Conservation (phyloP, 371 early-diverging fungal genomes). For the Apophysomyces sp. region DNA sequence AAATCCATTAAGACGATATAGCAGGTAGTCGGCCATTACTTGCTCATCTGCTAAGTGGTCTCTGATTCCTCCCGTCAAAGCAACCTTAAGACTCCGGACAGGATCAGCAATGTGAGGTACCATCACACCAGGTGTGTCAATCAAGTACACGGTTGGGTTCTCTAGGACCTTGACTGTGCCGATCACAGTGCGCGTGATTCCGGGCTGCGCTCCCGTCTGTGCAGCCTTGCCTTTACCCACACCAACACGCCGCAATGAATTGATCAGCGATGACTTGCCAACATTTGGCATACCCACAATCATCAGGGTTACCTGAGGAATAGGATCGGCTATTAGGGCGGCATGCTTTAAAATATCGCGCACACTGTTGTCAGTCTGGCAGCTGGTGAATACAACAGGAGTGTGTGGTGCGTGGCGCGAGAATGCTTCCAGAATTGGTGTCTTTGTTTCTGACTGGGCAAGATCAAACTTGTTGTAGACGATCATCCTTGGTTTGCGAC, state of each 20-base stretch:
- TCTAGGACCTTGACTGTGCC: conserved; percentile 84
- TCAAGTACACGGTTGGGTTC: conserved; percentile 83
- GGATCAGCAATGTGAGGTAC: conserved; percentile 82
- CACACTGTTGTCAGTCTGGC: conserved; percentile 61
- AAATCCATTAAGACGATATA: conserved; percentile 76
- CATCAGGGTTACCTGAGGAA: conserved; percentile 65
- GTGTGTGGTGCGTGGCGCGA: conserved; percentile 47
- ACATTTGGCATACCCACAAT: conserved; percentile 97
- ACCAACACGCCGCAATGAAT: conserved; percentile 77
- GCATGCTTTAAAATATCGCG: conserved; percentile 65
- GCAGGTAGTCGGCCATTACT: conserved; percentile 86
- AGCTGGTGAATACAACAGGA: conserved; percentile 73
- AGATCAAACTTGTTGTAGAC: conserved; percentile 95
- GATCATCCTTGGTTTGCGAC: conserved; percentile 68
- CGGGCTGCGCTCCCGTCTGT: conserved; percentile 84
- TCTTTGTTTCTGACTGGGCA: conserved; percentile 57
- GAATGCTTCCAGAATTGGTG: conserved; percentile 53
- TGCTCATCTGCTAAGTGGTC: conserved; percentile 82
- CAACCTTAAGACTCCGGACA: conserved; percentile 73
- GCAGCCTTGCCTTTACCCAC: conserved; percentile 80
- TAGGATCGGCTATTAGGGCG: conserved; percentile 45
- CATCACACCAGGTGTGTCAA: conserved; percentile 94
- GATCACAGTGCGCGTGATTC: conserved; percentile 84
- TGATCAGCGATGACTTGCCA: conserved; percentile 92
- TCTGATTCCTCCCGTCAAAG: conserved; percentile 85